These are phyloP conservation scores for Debaryomyces hansenii DNA, from an alignment of 805 yeast species.

Conservation along the genomic window DNA sequence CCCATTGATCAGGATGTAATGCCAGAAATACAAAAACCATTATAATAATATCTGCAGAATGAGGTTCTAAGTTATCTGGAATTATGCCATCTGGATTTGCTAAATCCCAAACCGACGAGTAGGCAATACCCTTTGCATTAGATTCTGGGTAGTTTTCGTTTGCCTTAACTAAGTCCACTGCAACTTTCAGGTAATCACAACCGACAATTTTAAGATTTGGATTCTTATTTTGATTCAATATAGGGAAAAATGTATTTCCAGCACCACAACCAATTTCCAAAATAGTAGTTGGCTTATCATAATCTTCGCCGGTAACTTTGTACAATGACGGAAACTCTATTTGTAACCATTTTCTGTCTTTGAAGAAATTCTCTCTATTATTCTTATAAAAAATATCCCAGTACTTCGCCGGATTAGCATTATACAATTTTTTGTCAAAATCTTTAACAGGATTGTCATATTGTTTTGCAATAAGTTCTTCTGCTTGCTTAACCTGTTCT, in stretches of 20 bases:
- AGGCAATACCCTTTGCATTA: conserved; percentile 50
- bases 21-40: conserved; percentile 96
- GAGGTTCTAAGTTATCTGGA: conserved; percentile 82
- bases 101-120: conserved; percentile 93
- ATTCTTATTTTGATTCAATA: conserved; percentile 79
- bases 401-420: conserved; percentile 84
- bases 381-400: conserved; percentile 95
- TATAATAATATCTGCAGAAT: conserved; percentile 88
- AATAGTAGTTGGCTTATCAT: conserved; percentile 68
- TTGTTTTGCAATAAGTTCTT: conserved; percentile 72
- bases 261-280: conserved; percentile 98
- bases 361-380: conserved; percentile 90
- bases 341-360: conserved; percentile 94
- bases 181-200: conserved; percentile 86
- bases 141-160: conserved; percentile 60
- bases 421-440: conserved; percentile 75
- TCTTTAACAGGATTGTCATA: conserved; percentile 82
- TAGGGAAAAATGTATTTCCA: conserved; percentile 94
- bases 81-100: conserved; percentile 69
- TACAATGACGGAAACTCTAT: conserved; percentile 89
- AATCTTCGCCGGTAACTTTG: conserved; percentile 65
- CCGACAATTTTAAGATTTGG: conserved; percentile 73
- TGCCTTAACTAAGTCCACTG: conserved; percentile 78
- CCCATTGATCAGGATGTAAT: conserved; percentile 89
- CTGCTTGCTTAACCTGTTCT: conserved; percentile 76